phyloP scores from a whole-genome alignment of 2,329 filamentous ascomycete genomes.

The Fusarium cyanostomum region DNA sequence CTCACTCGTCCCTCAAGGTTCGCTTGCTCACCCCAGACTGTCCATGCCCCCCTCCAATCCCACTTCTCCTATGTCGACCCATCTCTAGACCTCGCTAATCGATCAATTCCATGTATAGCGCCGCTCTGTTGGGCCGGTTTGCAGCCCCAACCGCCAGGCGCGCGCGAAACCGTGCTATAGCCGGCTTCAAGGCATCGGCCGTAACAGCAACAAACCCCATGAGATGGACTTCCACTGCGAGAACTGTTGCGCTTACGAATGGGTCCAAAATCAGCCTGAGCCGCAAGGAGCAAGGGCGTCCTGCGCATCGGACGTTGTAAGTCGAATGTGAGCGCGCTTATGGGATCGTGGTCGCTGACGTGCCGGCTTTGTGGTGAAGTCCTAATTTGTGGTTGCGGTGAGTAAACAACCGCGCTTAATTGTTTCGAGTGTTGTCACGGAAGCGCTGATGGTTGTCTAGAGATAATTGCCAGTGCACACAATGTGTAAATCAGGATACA shows the following conservation, averaged over 20 bases:
- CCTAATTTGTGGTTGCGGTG: constrained; percentile 45
- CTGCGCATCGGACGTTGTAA: constrained; percentile 34
- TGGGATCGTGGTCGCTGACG: constrained; percentile 15
- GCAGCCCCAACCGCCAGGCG: constrained; percentile 5
- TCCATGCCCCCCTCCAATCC: not conserved
- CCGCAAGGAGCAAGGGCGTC: constrained; percentile 4
- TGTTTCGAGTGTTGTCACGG: constrained; percentile 4
- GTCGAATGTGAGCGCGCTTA: constrained; percentile 16
- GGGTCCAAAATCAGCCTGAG: constrained; percentile 25
- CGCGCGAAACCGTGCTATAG: constrained; percentile 3
- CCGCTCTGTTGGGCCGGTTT: constrained; percentile 24
- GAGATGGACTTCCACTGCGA: constrained; percentile 22
- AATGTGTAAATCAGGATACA: constrained; percentile 55
- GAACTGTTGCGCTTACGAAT: constrained; percentile 23
- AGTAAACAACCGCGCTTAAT: constrained; percentile 13
- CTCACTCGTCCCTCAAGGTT: constrained; percentile 34
- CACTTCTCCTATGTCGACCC: not conserved
- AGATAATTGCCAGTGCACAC: constrained; percentile 55
- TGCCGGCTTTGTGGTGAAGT: constrained; percentile 22
- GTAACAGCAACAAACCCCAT: not conserved
- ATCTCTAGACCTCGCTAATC: constrained; percentile 10
- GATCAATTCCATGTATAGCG: constrained; percentile 17
- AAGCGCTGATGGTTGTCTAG: constrained; percentile 38
- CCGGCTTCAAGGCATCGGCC: constrained; percentile 7
- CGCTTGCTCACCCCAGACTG: not conserved